These are phyloP conservation scores for Kazachstania psychrophila DNA, from an alignment of 805 yeast genomes.

Conservation along the genomic window DNA sequence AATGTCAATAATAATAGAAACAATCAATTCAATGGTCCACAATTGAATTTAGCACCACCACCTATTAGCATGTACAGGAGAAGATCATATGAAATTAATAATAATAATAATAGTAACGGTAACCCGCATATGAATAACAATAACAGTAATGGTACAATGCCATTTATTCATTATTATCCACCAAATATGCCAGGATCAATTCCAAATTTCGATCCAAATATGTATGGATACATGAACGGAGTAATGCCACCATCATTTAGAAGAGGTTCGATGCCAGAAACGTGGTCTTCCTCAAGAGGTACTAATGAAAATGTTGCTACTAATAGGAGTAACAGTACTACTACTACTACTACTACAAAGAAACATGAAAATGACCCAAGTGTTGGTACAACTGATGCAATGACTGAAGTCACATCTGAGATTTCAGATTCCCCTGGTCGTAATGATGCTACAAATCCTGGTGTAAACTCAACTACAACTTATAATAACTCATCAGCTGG, in stretches of 20 bases:
- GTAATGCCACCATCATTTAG: constrained; percentile 10
- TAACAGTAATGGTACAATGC: constrained; percentile 1
- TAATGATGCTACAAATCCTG: constrained; percentile 1
- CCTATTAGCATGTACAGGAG: constrained; percentile 56
- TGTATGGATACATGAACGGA: constrained; percentile 12
- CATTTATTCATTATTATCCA: constrained; percentile 8
- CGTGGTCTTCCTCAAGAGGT: constrained; percentile 12
- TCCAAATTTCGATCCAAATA: constrained; percentile 16
- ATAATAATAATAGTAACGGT: not conserved
- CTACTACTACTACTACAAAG: not conserved
- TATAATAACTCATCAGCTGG: constrained; percentile 25
- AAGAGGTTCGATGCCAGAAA: constrained; percentile 18
- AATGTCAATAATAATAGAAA: constrained; percentile 3
- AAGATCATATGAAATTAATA: constrained; percentile 20
- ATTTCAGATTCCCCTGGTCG: constrained; percentile 17
- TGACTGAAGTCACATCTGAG: constrained; percentile 18
- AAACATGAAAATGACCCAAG: constrained; percentile 1
- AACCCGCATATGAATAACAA: not conserved
- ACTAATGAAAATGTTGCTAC: constrained; percentile 7
- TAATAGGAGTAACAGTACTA: not conserved
- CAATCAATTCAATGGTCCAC: constrained; percentile 26
- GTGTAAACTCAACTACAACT: constrained; percentile 16
- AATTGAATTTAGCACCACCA: constrained; percentile 64
- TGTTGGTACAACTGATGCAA: constrained; percentile 7
- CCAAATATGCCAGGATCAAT: constrained; percentile 6